Evolutionary conservation across 169 alveolate genomes (phyloP).

Genomic region (Toxoplasma gondii): DNA sequence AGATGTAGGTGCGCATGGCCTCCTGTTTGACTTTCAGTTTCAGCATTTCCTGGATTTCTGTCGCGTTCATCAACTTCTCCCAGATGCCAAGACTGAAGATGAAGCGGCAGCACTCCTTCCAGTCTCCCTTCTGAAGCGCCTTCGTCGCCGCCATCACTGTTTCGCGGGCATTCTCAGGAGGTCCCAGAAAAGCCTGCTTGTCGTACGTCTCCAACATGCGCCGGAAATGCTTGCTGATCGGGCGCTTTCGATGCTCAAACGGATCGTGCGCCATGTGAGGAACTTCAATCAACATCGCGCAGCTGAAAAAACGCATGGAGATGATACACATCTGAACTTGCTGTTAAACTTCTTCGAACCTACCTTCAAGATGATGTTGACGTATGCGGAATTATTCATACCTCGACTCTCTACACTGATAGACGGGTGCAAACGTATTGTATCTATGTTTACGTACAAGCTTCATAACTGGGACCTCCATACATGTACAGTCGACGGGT

Average conservation of each 20-base stretch:
- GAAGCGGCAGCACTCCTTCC: slow-evolving; percentile 92
- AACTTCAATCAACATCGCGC: slow-evolving; percentile 77
- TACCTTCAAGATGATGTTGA: too few species aligned
- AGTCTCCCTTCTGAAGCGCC: slow-evolving; percentile 90
- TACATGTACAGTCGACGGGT: too few species aligned
- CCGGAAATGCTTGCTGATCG: slow-evolving; percentile 89
- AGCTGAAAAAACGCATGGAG: slow-evolving; percentile 35
- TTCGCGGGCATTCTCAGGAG: slow-evolving; percentile 96
- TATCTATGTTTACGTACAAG: too few species aligned
- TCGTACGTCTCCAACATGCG: slow-evolving; percentile 93
- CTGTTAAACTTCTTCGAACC: too few species aligned
- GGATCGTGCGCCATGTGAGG: slow-evolving; percentile 68
- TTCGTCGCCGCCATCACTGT: slow-evolving; percentile 91
- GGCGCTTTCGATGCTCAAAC: slow-evolving; percentile 69
- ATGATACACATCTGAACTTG: not conserved
- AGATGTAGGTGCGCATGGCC: slow-evolving; percentile 93
- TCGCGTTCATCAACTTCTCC: slow-evolving; percentile 85
- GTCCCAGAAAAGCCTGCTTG: slow-evolving; percentile 89
- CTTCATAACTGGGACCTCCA: too few species aligned
- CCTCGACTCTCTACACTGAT: too few species aligned
- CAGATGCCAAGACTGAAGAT: slow-evolving; percentile 83
- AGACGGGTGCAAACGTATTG: too few species aligned
- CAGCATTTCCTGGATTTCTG: slow-evolving; percentile 84
- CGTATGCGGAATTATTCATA: too few species aligned
- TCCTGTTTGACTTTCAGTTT: slow-evolving; percentile 91